A percentile compares a stretch with the other conserved stretches of the same genome.
Evolutionary conservation across 192 early-diverging fungal genomes (phyloP).

Genomic region (Phycomyces nitens): DNA sequence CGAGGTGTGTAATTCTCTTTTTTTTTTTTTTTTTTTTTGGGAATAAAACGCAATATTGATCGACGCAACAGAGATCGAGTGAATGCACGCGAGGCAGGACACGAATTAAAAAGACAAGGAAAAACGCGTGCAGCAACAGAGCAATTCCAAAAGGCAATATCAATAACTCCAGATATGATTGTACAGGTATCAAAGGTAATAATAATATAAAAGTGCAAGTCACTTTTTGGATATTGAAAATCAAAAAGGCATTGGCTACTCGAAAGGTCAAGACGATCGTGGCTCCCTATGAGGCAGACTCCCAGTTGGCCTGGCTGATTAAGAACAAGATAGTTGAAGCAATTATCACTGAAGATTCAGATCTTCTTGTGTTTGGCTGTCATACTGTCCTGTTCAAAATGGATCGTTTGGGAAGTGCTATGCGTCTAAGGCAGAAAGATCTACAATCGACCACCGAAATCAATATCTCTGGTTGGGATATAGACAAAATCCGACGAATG

Average conservation of each 20-base stretch:
- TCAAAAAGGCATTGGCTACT: not conserved
- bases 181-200: conserved; percentile 9
- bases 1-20: conserved; percentile 40
- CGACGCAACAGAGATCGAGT: conserved; percentile 2
- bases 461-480: conserved; percentile 55
- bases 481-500: conserved; percentile 73
- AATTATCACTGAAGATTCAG: conserved; percentile 93
- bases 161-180: conserved; percentile 5
- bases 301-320: conserved; percentile 86
- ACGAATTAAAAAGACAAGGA: not conserved
- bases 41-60: no score
- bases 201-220: not conserved
- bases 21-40: not conserved
- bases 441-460: conserved; percentile 47
- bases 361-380: conserved; percentile 92
- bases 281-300: conserved; percentile 97
- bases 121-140: not conserved
- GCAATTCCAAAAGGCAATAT: conserved; percentile 2
- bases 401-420: conserved; percentile 64
- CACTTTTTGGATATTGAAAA: conserved; percentile 9
- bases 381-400: conserved; percentile 81
- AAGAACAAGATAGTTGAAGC: conserved; percentile 64
- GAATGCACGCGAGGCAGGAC: not conserved
- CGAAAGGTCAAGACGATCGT: conserved; percentile 37
- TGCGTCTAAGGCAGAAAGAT: conserved; percentile 58